Conservation (phyloP, 2,329 filamentous ascomycete species). For the Exophiala alcalophila region DNA sequence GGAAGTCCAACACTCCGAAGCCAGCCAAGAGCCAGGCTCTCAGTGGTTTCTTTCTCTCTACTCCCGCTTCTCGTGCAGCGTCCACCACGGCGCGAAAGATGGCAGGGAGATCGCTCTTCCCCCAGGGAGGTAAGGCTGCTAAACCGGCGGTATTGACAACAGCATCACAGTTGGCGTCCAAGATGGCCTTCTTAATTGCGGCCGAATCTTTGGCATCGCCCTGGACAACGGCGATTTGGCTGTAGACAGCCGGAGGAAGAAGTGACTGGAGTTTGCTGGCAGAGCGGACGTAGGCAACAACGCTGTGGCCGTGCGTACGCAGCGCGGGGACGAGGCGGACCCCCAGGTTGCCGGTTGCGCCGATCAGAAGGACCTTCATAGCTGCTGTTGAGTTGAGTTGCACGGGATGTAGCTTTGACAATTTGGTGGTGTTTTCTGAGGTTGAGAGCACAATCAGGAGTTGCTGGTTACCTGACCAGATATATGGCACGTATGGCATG, state of each 20-base stretch:
- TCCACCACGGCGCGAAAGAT: constrained; percentile 39
- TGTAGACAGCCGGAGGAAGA: constrained; percentile 35
- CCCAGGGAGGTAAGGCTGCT: constrained; percentile 40
- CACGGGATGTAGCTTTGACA: neutral
- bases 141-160: constrained; percentile 43
- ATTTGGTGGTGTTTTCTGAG: neutral
- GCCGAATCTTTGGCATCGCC: constrained; percentile 40
- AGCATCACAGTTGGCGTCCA: constrained; percentile 39
- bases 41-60: constrained; percentile 36
- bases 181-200: constrained; percentile 38
- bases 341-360: constrained; percentile 42
- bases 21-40: constrained; percentile 42
- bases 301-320: constrained; percentile 36
- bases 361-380: constrained; percentile 44
- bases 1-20: constrained; percentile 38
- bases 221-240: constrained; percentile 36
- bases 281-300: constrained; percentile 43
- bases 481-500: no score
- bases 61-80: constrained; percentile 36
- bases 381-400: constrained; percentile 14
- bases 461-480: no score
- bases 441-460: no score
- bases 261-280: constrained; percentile 38
- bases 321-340: constrained; percentile 37
- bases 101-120: constrained; percentile 36